Percentiles rank a stretch among this genome's conserved stretches.
Evolutionary conservation across 495 filamentous ascomycete species (phyloP).

Genomic region (Neurospora pannonica): DNA sequence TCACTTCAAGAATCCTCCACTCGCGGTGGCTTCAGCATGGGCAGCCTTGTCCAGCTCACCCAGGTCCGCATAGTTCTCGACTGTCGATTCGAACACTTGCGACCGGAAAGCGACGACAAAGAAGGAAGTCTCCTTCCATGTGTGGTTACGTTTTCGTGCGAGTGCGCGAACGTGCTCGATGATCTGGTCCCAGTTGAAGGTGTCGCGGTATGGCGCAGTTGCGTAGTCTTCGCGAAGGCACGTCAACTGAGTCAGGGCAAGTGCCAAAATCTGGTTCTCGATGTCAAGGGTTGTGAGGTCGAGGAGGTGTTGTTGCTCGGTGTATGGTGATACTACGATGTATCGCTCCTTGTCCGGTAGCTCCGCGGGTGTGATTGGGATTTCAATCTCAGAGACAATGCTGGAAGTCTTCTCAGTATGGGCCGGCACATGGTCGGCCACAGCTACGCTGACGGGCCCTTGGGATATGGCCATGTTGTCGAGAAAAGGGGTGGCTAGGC

Average conservation of each 20-base stretch:
- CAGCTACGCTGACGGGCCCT: slow-evolving; percentile 4
- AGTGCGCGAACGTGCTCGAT: slow-evolving; percentile 44
- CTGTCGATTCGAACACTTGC: slow-evolving; percentile 48
- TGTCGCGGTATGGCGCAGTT: slow-evolving; percentile 59
- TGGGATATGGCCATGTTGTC: slow-evolving; percentile 13
- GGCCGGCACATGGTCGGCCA: background rate
- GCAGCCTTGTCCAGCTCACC: slow-evolving; percentile 61
- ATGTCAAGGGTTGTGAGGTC: slow-evolving; percentile 54
- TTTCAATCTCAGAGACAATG: slow-evolving; percentile 3
- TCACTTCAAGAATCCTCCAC: slow-evolving; percentile 75
- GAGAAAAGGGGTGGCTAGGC: background rate
- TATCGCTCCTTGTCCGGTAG: slow-evolving; percentile 15
- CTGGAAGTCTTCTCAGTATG: slow-evolving; percentile 2
- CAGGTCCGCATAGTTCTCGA: slow-evolving; percentile 44
- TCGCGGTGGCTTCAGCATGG: slow-evolving; percentile 64
- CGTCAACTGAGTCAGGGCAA: slow-evolving; percentile 54
- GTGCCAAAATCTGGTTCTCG: slow-evolving; percentile 58
- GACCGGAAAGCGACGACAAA: slow-evolving; percentile 81
- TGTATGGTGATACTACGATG: slow-evolving; percentile 68
- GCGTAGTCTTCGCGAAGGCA: slow-evolving; percentile 63
- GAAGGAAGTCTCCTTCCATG: slow-evolving; percentile 57
- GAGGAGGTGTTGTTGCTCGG: slow-evolving; percentile 55
- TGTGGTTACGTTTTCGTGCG: slow-evolving; percentile 32
- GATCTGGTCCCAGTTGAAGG: slow-evolving; percentile 69
- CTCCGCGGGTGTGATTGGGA: background rate